Evolutionary conservation across 495 filamentous ascomycete species (phyloP).

Genomic region (Baudoinia panamericana): DNA sequence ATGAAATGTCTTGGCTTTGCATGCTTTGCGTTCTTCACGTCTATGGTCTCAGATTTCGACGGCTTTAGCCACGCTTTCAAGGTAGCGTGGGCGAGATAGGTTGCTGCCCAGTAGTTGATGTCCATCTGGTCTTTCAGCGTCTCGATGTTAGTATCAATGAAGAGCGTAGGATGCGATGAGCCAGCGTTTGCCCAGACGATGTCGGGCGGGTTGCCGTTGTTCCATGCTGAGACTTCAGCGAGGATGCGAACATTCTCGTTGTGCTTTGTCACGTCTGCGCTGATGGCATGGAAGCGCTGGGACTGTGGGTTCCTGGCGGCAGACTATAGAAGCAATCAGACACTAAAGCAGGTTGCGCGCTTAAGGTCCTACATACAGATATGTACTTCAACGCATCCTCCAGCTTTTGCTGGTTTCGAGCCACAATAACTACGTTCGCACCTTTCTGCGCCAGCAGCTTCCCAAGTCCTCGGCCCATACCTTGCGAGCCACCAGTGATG

Average conservation of each 20-base stretch:
- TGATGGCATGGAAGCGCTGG: constrained; percentile 74
- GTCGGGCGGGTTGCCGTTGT: constrained; percentile 58
- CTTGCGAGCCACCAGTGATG: constrained; percentile 84
- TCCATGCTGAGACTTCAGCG: constrained; percentile 69
- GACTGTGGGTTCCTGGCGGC: constrained; percentile 44
- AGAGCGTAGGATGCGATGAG: constrained; percentile 59
- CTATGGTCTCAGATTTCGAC: constrained; percentile 19
- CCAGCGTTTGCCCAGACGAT: constrained; percentile 90
- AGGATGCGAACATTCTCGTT: constrained; percentile 55
- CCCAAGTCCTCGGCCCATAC: constrained; percentile 69
- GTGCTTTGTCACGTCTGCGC: constrained; percentile 63
- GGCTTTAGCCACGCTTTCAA: constrained; percentile 48
- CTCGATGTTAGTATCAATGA: constrained; percentile 55
- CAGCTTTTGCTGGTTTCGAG: constrained; percentile 66
- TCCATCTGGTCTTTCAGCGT: constrained; percentile 69
- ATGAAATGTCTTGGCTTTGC: constrained; percentile 59
- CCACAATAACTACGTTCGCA: constrained; percentile 74
- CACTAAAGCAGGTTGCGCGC: background rate
- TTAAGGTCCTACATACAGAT: constrained; percentile 33
- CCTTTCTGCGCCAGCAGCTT: constrained; percentile 66
- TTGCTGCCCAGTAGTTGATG: constrained; percentile 80
- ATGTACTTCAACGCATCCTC: constrained; percentile 54
- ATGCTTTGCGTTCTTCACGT: background rate
- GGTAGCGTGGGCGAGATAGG: constrained; percentile 68
- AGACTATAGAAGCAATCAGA: constrained; percentile 31